Conservation (phyloP, 192 early-diverging fungal species). For the Umbelopsis ramanniana region DNA sequence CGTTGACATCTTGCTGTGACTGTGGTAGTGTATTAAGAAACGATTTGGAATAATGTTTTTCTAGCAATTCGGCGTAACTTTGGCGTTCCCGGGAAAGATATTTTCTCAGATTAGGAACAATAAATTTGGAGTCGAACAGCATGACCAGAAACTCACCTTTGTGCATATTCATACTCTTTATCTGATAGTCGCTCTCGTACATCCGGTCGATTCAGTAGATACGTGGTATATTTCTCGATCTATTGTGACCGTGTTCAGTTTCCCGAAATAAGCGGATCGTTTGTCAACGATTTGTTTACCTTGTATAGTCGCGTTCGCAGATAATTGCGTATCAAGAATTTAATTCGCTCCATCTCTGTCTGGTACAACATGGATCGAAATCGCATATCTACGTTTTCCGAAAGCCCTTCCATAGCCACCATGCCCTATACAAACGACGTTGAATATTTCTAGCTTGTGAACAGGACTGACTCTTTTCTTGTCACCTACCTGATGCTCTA, state of each 20-base stretch:
- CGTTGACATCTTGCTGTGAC: conserved; percentile 56
- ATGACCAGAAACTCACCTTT: conserved; percentile 39
- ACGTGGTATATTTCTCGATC: conserved; percentile 62
- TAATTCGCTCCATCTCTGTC: conserved; percentile 70
- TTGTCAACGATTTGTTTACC: conserved; percentile 34
- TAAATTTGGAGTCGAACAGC: not conserved
- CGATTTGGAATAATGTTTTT: conserved; percentile 50
- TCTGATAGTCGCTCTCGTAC: conserved; percentile 48
- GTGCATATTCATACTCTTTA: conserved; percentile 52
- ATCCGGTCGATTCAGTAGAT: conserved; percentile 43
- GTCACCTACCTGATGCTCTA: conserved; percentile 58
- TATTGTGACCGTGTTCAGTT: conserved; percentile 18
- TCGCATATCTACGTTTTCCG: conserved; percentile 43
- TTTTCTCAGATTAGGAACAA: not conserved
- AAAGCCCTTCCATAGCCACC: conserved; percentile 20
- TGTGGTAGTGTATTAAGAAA: conserved; percentile 53
- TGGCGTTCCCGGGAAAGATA: not conserved
- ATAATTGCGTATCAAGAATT: conserved; percentile 67
- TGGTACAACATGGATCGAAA: conserved; percentile 63
- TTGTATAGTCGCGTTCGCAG: conserved; percentile 66
- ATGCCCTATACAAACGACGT: not conserved
- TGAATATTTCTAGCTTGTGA: not conserved
- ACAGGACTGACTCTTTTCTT: not conserved
- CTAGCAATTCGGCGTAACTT: conserved; percentile 58
- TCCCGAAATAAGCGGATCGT: not conserved